Conservation (phyloP, 768 basidiomycete species). For the Rhodotorula paludigena region DNA sequence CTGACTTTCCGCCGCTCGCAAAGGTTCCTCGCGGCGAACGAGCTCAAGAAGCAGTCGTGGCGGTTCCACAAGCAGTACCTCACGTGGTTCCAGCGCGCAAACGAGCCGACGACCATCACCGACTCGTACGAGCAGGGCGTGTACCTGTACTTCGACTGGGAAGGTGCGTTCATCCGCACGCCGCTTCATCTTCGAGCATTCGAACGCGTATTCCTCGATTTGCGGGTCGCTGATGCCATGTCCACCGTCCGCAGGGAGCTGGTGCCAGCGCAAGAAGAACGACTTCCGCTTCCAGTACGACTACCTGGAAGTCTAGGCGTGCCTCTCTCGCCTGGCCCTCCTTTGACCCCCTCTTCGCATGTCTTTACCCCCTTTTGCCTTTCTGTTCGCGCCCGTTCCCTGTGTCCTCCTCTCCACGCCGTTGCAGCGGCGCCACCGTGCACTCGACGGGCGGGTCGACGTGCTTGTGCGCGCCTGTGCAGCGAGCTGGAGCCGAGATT, state of each 20-base stretch:
- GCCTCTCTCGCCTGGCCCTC: too few species aligned
- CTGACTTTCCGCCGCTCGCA: conserved; percentile 8
- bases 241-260: conserved; percentile 55
- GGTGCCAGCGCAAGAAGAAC: conserved; percentile 96
- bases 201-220: neutral
- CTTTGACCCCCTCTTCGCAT: too few species aligned
- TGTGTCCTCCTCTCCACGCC: too few species aligned
- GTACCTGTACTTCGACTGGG: conserved; percentile 95
- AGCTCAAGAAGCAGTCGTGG: conserved; percentile 96
- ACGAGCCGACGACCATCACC: conserved; percentile 95
- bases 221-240: conserved; percentile 48
- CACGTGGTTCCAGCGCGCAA: conserved; percentile 97
- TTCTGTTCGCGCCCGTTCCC: too few species aligned
- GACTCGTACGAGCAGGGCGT: conserved; percentile 99
- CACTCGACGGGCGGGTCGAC: too few species aligned
- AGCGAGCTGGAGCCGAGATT: too few species aligned
- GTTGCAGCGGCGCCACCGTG: too few species aligned
- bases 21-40: conserved; percentile 91
- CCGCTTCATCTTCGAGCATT: neutral
- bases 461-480: too few species aligned
- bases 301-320: conserved; percentile 23
- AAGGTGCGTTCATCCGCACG: conserved; percentile 51
- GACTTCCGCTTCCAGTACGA: conserved; percentile 69
- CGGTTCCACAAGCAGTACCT: conserved; percentile 98
- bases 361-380: too few species aligned